Conservation (phyloP, 768 basidiomycete species). For the Lentinula raphanica region DNA sequence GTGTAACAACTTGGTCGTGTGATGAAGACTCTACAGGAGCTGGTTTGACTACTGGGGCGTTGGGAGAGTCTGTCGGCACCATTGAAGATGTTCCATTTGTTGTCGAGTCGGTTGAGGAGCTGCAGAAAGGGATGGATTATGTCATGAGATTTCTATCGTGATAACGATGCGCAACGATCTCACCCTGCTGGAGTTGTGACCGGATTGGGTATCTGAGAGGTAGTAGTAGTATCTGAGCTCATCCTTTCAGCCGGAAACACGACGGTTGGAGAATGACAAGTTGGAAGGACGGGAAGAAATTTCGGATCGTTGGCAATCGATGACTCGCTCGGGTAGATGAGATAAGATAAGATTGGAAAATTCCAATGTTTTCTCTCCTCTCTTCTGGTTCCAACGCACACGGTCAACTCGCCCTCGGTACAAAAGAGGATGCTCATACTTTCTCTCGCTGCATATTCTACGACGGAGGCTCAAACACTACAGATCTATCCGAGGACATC, state of each 20-base stretch:
- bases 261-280: background rate
- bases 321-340: background rate
- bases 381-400: conserved; percentile 48
- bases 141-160: too few species aligned
- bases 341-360: background rate
- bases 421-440: conserved; percentile 39
- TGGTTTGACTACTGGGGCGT: conserved; percentile 7
- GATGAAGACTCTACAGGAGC: conserved; percentile 8
- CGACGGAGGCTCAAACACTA: background rate
- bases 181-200: conserved; percentile 9
- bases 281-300: background rate
- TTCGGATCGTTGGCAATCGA: background rate
- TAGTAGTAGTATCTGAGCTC: conserved; percentile 20
- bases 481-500: conserved; percentile 23
- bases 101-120: background rate
- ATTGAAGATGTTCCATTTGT: background rate
- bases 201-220: conserved; percentile 16
- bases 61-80: background rate
- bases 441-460: conserved; percentile 39
- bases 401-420: conserved; percentile 45
- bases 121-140: too few species aligned
- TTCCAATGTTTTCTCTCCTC: conserved; percentile 17
- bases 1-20: conserved; percentile 80
- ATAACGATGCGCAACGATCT: background rate
- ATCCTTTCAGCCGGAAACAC: conserved; percentile 20